Conservation (phyloP, 2,329 filamentous ascomycete genomes). For the Pseudogymnoascus pannorum region DNA sequence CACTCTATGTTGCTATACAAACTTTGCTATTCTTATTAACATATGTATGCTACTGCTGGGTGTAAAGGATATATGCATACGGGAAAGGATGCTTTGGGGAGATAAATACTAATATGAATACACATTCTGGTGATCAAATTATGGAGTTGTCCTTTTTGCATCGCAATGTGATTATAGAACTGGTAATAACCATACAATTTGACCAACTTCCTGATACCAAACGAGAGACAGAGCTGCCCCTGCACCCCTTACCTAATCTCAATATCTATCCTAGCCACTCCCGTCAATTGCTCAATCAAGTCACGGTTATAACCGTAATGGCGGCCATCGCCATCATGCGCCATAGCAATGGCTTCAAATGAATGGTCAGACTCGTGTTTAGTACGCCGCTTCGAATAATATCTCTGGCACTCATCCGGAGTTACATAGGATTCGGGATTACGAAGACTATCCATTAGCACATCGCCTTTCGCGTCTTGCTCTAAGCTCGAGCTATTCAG, state of each 20-base stretch:
- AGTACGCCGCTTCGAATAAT: not conserved
- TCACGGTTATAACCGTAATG: slow-evolving; percentile 12
- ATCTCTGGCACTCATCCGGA: slow-evolving; percentile 6
- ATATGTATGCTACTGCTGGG: not conserved
- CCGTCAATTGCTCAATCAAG: slow-evolving; percentile 31
- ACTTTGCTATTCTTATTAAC: not conserved
- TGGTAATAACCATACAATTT: slow-evolving; percentile 2
- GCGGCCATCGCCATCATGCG: not conserved
- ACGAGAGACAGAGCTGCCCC: not conserved
- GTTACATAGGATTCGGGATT: not conserved
- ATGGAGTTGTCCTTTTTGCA: not conserved
- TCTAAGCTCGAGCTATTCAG: not conserved
- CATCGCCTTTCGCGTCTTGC: slow-evolving; percentile 10
- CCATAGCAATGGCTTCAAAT: slow-evolving; percentile 13
- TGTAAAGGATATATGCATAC: not conserved
- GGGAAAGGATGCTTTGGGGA: not conserved
- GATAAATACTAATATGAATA: not conserved
- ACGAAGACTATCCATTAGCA: slow-evolving; percentile 20
- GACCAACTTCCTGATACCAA: not conserved
- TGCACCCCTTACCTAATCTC: slow-evolving; percentile 26
- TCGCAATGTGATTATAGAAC: not conserved
- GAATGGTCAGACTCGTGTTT: not conserved
- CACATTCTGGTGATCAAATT: not conserved
- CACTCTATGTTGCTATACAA: not conserved
- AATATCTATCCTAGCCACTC: slow-evolving; percentile 34